Base-by-base conservation (phyloP, 2,329 filamentous ascomycete genomes). In the Fusarium pseudocircinatum region DNA sequence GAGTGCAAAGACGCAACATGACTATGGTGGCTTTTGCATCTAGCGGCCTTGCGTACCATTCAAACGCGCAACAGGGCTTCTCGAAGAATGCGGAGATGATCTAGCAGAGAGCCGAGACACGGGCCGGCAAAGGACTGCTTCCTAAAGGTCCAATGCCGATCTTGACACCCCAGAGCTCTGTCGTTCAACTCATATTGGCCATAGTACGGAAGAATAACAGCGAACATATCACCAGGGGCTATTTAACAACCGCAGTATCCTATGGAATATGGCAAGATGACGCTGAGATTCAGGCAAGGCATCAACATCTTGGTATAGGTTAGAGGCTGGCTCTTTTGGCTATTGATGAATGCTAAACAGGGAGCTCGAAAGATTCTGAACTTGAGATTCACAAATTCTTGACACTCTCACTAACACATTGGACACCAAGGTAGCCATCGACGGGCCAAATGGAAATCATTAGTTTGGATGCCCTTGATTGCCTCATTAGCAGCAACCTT, bases 21-120 rank as follows among this genome's bases (percentile, higher is more conserved):
- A 62, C 69, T 70, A 74, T 74, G 65, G 67, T 72, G 71, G 69
- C 73, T 73, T 72, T 74, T 72, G 72, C 74, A 77, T 76, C 70
- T 66, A 70, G 74, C 70, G 60, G 67, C 74, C 47, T 72, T 76
- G 65, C 66, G 66, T 71, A 62, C 63, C 63, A 71, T 74, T 74
- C 67, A 76, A 69, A 63, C 46, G 53, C 49, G 65, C 54, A 60
- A 68, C 37, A 52, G 64, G 63, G 63, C 59, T 75, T 74, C 68
- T 71, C 60, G 62, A 74, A 70, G 49, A 60, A 62, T 65, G 66
- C 69, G 70, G 75, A 78, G 74, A 70, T 70, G 64, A 60, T 58
- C 54, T 64, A 54, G 61, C 59, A 37, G 58, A 60, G 56, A 68
- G 65, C 54, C 60, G 56, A 63, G 60, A 74, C 63, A 73, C 69